These are phyloP conservation scores for Aureobasidium sp. DNA, from an alignment of 2,329 filamentous ascomycete genomes.

Conservation along the genomic window DNA sequence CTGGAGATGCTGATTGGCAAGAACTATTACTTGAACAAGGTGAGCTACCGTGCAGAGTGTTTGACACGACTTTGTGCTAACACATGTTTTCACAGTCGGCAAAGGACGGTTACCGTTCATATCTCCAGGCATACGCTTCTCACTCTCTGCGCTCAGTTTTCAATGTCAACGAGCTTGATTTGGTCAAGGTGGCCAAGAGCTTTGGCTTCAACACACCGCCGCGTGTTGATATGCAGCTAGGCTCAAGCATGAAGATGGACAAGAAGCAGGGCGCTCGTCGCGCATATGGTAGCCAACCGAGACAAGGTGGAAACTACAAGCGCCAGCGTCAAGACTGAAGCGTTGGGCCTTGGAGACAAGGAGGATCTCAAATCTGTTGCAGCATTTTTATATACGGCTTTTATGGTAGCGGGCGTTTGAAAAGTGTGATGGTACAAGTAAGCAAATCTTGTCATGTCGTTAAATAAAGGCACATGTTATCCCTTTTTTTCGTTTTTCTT, in stretches of 20 bases:
- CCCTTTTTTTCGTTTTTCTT: background rate
- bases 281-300: slow-evolving; percentile 72
- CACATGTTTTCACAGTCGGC: slow-evolving; percentile 42
- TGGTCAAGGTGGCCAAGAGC: slow-evolving; percentile 75
- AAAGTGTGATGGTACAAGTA: slow-evolving; percentile 9
- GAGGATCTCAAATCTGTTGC: background rate
- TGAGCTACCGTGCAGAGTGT: too few relatives aligned
- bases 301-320: slow-evolving; percentile 39
- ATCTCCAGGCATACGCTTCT: slow-evolving; percentile 89
- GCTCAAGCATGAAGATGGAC: slow-evolving; percentile 66
- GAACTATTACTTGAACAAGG: slow-evolving; percentile 96
- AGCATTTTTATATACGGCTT: background rate
- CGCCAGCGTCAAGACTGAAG: slow-evolving; percentile 11
- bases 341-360: background rate
- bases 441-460: background rate
- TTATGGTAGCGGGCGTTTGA: slow-evolving; percentile 15
- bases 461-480: too few relatives aligned
- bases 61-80: too few relatives aligned
- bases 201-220: slow-evolving; percentile 76
- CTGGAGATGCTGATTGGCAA: slow-evolving; percentile 89
- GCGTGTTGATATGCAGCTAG: slow-evolving; percentile 69
- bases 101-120: slow-evolving; percentile 73
- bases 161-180: slow-evolving; percentile 72
- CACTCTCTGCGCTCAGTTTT: slow-evolving; percentile 79
- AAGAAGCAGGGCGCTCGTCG: slow-evolving; percentile 58